Evolutionary conservation across 495 filamentous ascomycete genomes (phyloP), one percentile per base, ranked within the genome.

Genomic region (Talaromyces borbonicus): DNA sequence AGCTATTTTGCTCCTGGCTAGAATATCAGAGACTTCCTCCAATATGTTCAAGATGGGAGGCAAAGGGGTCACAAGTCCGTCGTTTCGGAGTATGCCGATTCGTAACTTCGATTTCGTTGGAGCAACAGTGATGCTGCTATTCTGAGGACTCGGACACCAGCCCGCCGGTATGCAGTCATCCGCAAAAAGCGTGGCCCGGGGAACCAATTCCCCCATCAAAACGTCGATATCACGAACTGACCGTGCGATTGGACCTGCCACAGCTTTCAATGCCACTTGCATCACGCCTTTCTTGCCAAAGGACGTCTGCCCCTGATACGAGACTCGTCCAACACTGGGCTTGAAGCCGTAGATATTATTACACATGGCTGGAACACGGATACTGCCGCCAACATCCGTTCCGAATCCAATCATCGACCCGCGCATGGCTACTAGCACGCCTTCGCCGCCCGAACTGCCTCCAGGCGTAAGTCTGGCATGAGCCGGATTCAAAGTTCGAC

Each of bases 371-470:
- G 84, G 85, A 24, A 68, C 68, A 0, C 81, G 67, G 48, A 86
- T 81, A 6, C 76, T 82, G 4, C 81, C 81, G 19, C 66, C 83
- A 30, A 87, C 73, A 52, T 86, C 83, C 0, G 78, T 81, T 0
- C 81, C 83, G 32, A 87, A 76, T 0, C 83, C 83, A 0, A 85
- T 58, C 25, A 72, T 62, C 22, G 73, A 77, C 2, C 81, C 81
- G 1, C 73, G 56, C 2, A 78, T 59, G 0, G 68, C 78, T 25
- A 84, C 49, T n/a, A 85, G 62, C 0, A 81, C 78, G 1, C 71
- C 77, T 56, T 87, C 83, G 32, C 83, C 83, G 12, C 81, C 80
- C 2, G 77, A 77, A 37, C 74, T 79, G 0, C 81, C 82, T 4
- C 82, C 81, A 4, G 72, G 56, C 7, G 74, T 81, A 19, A 84